Evolutionary conservation across 1,139 yeast species (phyloP).

Genomic region (Pneumocystis murina): DNA sequence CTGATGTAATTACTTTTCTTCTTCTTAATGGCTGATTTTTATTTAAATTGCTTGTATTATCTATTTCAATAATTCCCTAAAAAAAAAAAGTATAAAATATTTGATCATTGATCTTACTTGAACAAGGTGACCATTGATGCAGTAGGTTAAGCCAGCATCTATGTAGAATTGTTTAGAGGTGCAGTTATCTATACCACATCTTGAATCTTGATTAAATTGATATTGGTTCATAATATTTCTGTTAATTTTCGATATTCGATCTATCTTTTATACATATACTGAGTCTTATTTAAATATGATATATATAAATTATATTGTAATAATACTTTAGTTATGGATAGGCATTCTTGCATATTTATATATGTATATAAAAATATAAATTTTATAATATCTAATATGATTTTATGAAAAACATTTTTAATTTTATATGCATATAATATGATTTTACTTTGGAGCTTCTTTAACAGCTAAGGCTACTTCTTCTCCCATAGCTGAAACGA

Average conservation of each 20-base stretch:
- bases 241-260: too few relatives aligned
- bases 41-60: neutral
- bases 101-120: neutral
- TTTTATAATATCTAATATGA: too few relatives aligned
- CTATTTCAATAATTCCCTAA: neutral
- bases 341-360: too few relatives aligned
- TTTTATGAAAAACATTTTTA: neutral
- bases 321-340: too few relatives aligned
- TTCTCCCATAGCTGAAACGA: slow-evolving; percentile 97
- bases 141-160: neutral
- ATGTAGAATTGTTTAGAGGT: neutral
- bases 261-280: too few relatives aligned
- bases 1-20: neutral
- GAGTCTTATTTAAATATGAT: too few relatives aligned
- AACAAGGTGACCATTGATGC: neutral
- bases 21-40: neutral
- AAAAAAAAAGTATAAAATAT: neutral
- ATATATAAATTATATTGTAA: too few relatives aligned
- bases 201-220: neutral
- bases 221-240: neutral
- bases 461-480: slow-evolving; percentile 96
- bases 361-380: too few relatives aligned
- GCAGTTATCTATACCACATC: neutral
- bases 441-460: slow-evolving; percentile 70
- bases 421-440: neutral